Percentiles rank a stretch among this genome's conserved stretches.
Conservation (phyloP, 2,329 filamentous ascomycete genomes). For the Xylariaceae sp. region DNA sequence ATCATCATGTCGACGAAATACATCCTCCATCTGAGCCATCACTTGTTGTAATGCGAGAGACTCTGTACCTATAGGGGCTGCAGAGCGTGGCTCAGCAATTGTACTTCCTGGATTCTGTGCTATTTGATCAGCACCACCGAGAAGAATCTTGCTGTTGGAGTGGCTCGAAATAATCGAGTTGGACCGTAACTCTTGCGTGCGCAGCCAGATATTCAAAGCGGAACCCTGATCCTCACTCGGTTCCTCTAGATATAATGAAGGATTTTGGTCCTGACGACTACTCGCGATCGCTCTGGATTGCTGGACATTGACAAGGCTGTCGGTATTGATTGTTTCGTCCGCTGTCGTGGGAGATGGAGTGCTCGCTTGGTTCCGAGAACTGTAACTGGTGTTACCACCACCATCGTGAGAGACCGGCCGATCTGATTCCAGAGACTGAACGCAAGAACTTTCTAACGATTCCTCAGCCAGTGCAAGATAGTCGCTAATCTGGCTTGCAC, state of each 20-base stretch:
- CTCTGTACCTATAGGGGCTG: slow-evolving; percentile 1
- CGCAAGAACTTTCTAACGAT: slow-evolving; percentile 2
- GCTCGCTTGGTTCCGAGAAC: slow-evolving; percentile 3
- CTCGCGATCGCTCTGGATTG: neutral
- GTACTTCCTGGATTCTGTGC: no score
- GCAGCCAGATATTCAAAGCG: slow-evolving; percentile 31
- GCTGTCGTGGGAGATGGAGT: slow-evolving; percentile 3
- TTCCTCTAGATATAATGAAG: slow-evolving; percentile 10
- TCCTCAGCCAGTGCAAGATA: slow-evolving; percentile 21
- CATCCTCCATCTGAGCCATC: slow-evolving; percentile 4
- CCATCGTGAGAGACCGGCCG: slow-evolving; percentile 1
- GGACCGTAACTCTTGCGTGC: slow-evolving; percentile 26
- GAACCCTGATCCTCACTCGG: slow-evolving; percentile 21
- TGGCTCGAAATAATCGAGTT: slow-evolving; percentile 21
- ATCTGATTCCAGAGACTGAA: slow-evolving; percentile 11
- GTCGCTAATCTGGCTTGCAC: slow-evolving; percentile 24
- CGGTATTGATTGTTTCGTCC: slow-evolving; percentile 4
- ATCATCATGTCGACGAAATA: slow-evolving; percentile 2
- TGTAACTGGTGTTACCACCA: neutral
- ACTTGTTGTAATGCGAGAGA: slow-evolving; percentile 8
- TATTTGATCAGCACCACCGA: slow-evolving; percentile 6
- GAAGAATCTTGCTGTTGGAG: slow-evolving; percentile 17
- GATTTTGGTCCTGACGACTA: slow-evolving; percentile 4
- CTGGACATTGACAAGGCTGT: slow-evolving; percentile 2
- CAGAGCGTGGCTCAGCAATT: no score